Evolutionary conservation across 2,329 filamentous ascomycete genomes (phyloP), one percentile per base, ranked within the genome.

Genomic region (Monosporascus ibericus): DNA sequence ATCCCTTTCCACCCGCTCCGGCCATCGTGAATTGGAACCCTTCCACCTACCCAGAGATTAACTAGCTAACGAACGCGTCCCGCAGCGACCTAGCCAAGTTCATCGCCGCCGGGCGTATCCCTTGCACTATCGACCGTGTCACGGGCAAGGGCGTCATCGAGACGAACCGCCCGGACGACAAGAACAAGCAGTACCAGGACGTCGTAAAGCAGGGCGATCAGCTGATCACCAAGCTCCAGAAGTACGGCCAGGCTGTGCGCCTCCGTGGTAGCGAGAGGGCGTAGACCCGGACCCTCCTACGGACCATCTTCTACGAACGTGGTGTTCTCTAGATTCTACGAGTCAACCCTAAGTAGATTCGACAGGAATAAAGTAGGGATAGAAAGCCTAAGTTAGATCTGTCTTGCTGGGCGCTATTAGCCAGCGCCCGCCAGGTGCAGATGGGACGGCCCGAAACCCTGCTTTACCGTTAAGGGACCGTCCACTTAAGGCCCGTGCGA

Each of bases 141-240:
- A 90, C 92, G 54, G 94, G 92, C 60, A 94, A 95, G 71, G 92
- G 92, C 49, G 88, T 97, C 62, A 97, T 99, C 65, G 94, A 97
- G 80, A 99, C 94, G 44, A 96, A 96, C 76, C 83, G 94, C 51
- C 92, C 92, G 8, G 94, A 97, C 69, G 92, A 96, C 76, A 99
- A 99, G 85, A 97, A 97, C 80, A 96, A 96, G 81, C 94, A 99
- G 76, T 99, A 99, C 74, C 88, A 92, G 64, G 94, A 99, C 64
- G 91, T 97, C 38, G 91, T 99, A 56, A 94, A 94, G 76, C 94
- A 97, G 70, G 94, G 94, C 34, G 94, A 99, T 72, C 89, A 95
- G 73, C 80, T 99, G 58, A 97, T 99, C 70, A 99, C 94, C 53
- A 99, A 99, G 80, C 78, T 99, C 62, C 94, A 99, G 76, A 99